Evolutionary conservation across 306 rosid species (phyloP).

Genomic region (Geum urbanum): DNA sequence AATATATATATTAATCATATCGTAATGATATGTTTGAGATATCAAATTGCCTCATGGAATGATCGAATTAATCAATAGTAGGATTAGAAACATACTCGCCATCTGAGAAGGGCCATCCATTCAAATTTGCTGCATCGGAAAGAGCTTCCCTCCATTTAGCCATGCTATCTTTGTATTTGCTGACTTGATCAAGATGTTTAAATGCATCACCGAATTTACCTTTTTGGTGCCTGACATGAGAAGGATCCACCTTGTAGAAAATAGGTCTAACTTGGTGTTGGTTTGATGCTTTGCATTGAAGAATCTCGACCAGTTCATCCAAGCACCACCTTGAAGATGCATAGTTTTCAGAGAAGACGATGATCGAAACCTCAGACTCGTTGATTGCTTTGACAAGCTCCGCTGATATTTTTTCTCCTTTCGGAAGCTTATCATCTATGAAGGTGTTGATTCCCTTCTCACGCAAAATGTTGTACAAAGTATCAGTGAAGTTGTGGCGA

Average conservation of each 20-base stretch:
- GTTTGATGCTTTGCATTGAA: neutral
- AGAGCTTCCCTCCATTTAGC: neutral
- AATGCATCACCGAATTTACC: neutral
- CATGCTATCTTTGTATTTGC: neutral
- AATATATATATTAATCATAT: no score
- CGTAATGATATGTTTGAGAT: neutral
- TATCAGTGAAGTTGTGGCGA: neutral
- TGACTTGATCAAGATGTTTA: neutral
- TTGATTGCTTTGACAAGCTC: neutral
- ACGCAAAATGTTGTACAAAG: neutral
- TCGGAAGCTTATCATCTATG: neutral
- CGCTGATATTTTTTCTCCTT: constrained; percentile 9
- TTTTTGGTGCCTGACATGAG: neutral
- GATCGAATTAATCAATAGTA: no score
- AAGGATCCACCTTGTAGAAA: neutral
- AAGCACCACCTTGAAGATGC: neutral
- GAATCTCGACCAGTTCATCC: neutral
- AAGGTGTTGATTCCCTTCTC: neutral
- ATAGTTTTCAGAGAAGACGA: neutral
- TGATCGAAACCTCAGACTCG: neutral
- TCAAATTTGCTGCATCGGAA: neutral
- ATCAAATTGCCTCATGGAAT: no score
- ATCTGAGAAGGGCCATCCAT: neutral
- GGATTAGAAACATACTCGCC: neutral
- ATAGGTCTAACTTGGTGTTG: neutral